A percentile compares a stretch with the other conserved stretches of the same genome.
phyloP scores from a whole-genome alignment of 169 alveolate genomes.

The Eimeria praecox region DNA sequence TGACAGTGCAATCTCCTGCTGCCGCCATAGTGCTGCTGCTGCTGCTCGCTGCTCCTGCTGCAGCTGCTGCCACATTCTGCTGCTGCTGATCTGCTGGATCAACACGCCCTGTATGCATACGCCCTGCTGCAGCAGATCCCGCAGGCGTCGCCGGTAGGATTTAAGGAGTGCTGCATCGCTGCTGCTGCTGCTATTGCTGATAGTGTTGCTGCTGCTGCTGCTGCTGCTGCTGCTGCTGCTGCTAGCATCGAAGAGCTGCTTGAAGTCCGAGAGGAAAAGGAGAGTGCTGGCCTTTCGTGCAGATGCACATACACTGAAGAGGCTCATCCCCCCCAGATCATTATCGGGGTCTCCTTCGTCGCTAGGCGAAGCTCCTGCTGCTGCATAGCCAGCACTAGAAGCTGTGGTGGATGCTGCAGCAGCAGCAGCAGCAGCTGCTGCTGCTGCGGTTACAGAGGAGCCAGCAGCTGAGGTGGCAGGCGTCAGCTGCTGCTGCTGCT shows the following conservation, averaged over 20 bases:
- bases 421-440: background rate
- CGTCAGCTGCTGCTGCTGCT: conserved; percentile 29
- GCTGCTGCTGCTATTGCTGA: no score
- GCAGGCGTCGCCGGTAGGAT: conserved; percentile 50
- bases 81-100: conserved; percentile 34
- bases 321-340: background rate
- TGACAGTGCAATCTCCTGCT: conserved; percentile 18
- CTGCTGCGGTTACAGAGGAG: background rate
- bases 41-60: conserved; percentile 78
- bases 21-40: conserved; percentile 40
- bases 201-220: conserved; percentile 6
- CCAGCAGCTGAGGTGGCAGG: background rate
- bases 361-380: background rate
- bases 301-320: background rate
- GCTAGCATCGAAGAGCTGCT: background rate
- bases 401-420: conserved; percentile 33
- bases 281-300: conserved; percentile 44
- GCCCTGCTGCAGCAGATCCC: conserved; percentile 65
- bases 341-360: background rate
- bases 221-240: background rate
- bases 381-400: conserved; percentile 2
- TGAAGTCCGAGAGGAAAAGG: conserved; percentile 21
- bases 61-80: conserved; percentile 65
- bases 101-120: conserved; percentile 73
- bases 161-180: background rate